Base-by-base conservation (phyloP, 2,329 filamentous ascomycete genomes). In the Elsinoe arachidis region DNA sequence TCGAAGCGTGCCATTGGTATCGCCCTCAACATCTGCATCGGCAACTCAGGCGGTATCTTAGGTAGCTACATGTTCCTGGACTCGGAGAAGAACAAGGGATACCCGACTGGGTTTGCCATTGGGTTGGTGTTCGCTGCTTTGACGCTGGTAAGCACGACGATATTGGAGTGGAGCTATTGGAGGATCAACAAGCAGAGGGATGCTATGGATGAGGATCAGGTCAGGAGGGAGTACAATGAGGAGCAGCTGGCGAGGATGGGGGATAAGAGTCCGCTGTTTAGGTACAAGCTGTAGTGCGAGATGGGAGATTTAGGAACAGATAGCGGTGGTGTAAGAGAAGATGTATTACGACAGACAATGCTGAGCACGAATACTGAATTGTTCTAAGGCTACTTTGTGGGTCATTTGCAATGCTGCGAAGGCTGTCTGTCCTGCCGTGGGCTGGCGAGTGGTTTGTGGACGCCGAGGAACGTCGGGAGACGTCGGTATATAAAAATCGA, bases 11-110 rank as follows among this genome's bases (percentile, higher is more conserved):
- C 69, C 0, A 68, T 74, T 26, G 71, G 69, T 1, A 67, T 75
- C 21, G 73, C 70, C 0, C 66, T 74, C 30, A 71, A 69, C 59
- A 72, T 71, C 26, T 67, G 66, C 37, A 58, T 72, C 9, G 72
- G 72, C 5, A 75, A 75, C 44, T 66, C 68, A 0, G 73, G 73
- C 15, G 72, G 73, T 4, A 68, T 75, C 14, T 64, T 76, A 6
- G 73, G 73, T 0, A 69, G 67, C 15, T 73, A 69, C 55, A 71
- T 74, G 60, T 74, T 70, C 60, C 62, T 55, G 3, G 57, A 47
- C 11, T 55, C 43, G 41, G 57, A 59, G n/a, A 43, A 38, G 33
- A 51, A 33, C 33, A 56, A 55, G 17, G 39, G 43, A n/a, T 59
- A 55, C 21, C 67, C 67, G 26, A 71, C 67, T 5, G 70, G 71